Evolutionary conservation across 1,284 basidiomycete genomes (phyloP), one percentile per base, ranked within the genome.

Genomic region (Pholiota adiposa): DNA sequence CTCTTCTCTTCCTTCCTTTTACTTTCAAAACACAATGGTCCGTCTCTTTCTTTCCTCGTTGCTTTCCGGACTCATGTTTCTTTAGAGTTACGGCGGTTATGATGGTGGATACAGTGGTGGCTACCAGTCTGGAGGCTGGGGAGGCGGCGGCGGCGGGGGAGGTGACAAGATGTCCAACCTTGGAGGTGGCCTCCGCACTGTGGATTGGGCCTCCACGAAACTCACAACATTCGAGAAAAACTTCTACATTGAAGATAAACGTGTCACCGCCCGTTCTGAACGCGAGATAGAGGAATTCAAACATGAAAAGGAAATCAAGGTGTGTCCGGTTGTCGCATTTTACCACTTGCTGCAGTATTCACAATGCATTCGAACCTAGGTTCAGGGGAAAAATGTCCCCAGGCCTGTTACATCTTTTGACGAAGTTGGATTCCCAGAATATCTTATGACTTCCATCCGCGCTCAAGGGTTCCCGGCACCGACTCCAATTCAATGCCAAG

Each of bases 401-500:
- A 86, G 94, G 72, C 97, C 97, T 40, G 89, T 99, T 64, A 87
- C 89, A 56, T 86, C 88, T 46, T 99, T 99, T 72, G 95, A 98
- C 58, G 97, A 99, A 79, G 88, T 90, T 67, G 96, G 93, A 59
- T 97, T 96, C 80, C 97, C 97, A 38, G 95, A 98, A 69, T 98
- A 98, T 77, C 88, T 99, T 67, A 88, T 98, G 87, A 79, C 86
- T 57, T 95, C 97, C 62, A 97, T 99, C 75, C 89, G 86, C 65
- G 93, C 94, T 29, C 94, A 97, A 78, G 97, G 97, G 55, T 99
- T 99, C 79, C 76, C 84, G 49, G 75, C 84, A 3, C 97, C 97
- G 0, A 96, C 96, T 2, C 88, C 97, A 56, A 98, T 99, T 72
- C 97, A 99, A 76, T 97, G 96, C 72, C 97, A 99, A 75, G 93